These are phyloP conservation scores for Cordyceps fumosorosea DNA, from an alignment of 2,329 filamentous ascomycete genomes.

Conservation along the genomic window DNA sequence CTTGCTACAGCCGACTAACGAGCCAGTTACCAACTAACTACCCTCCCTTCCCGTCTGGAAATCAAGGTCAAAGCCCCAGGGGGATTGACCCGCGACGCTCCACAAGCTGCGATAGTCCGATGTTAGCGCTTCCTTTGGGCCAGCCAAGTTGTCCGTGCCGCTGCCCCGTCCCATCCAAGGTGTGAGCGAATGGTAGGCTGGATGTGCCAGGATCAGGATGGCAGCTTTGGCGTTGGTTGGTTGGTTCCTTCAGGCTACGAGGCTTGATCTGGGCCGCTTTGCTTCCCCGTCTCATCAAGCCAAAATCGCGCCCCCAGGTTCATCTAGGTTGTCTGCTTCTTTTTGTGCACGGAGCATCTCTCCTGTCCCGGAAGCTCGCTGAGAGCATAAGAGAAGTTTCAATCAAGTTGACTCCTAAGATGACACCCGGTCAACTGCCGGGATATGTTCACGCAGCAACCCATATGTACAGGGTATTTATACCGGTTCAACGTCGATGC, in stretches of 20 bases:
- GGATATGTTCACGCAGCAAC: background rate
- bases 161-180: background rate
- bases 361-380: background rate
- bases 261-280: background rate
- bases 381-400: background rate
- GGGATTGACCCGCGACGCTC: background rate
- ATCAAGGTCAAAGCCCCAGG: background rate
- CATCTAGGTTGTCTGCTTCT: no score
- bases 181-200: background rate
- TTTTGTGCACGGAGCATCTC: background rate
- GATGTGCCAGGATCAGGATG: background rate
- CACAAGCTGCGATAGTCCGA: conserved; percentile 5
- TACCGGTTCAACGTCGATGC: background rate
- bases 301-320: no score
- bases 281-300: background rate
- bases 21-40: background rate
- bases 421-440: background rate
- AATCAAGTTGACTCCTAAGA: background rate
- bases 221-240: background rate
- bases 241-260: background rate
- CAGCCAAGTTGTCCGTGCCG: background rate
- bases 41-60: background rate
- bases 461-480: no score
- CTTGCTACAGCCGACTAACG: background rate
- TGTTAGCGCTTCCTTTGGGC: conserved; percentile 1